These are phyloP conservation scores for Hsuehochloa calcarea DNA, from an alignment of 176 grass and related monocot genomes.

Conservation along the genomic window DNA sequence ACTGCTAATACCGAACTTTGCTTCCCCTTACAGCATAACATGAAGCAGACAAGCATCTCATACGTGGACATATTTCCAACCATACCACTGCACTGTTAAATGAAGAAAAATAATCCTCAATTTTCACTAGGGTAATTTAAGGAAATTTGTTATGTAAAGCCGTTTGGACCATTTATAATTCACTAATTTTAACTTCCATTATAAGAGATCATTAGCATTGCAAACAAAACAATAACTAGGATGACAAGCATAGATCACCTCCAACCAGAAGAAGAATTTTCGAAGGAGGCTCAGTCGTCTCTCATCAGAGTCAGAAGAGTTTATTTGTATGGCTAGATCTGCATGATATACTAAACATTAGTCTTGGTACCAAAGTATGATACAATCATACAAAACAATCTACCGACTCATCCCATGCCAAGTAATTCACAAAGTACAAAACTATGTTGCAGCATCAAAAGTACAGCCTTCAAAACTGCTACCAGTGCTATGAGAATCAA, in stretches of 20 bases:
- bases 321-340: constrained; percentile 59
- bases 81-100: not conserved
- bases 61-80: not conserved
- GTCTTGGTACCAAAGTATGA: not conserved
- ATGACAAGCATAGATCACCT: constrained; percentile 44
- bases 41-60: not conserved
- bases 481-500: not conserved
- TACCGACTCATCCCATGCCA: no score
- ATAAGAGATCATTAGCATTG: not conserved
- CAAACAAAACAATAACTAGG: not conserved
- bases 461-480: not conserved
- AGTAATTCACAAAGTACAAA: no score
- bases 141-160: not conserved
- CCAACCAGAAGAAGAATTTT: constrained; percentile 81
- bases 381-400: not conserved
- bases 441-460: not conserved
- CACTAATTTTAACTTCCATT: not conserved
- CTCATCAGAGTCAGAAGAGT: constrained; percentile 39
- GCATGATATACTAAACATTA: constrained; percentile 33
- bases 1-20: not conserved
- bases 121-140: not conserved
- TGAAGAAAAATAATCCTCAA: not conserved
- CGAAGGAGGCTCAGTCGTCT: constrained; percentile 48
- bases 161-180: not conserved
- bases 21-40: not conserved